Base-by-base conservation (phyloP, 176 grass and related monocot genomes). In the Ensete ventricosum region DNA sequence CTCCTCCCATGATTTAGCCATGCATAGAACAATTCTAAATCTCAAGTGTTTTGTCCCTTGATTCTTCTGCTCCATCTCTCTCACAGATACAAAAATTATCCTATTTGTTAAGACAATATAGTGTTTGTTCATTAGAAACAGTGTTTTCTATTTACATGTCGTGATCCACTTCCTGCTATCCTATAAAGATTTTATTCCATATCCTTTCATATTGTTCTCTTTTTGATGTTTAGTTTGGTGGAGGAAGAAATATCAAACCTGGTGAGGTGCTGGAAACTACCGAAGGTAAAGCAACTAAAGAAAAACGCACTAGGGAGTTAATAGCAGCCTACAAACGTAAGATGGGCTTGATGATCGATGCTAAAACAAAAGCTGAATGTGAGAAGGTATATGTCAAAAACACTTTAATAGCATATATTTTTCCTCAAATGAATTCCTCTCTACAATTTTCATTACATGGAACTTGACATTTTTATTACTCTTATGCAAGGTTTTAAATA, bases 341-440 rank as follows among this genome's bases (percentile, higher is more conserved):
- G 27, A 77, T 74, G 60, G 87, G 84, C 69, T 77, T 78, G 16
- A 79, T 55, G 54, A 9, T 87, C 3, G 82, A 91, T 85, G 68
- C 79, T 80, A 87, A 91, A 76, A 87, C 82, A 80, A 91, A 82
- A 66, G 73, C 68, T 60, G 88, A 83, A 73, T 91, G 88, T 69
- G 79, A 43, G 8, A 17, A 84, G 88, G 88, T 91, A 85, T 76
- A 77, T 75, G 55, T 54, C 48, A 65, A 63, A 78, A 67, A 71
- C 23, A 51, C 2, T 14, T n/a, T 10, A 54, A 8, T 69, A 51
- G n/a, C 55, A 50, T 50, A 14, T 76, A 19, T 49, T 25, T 64
- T n/a, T 10, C 67, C 50, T 50, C 14, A 17, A n/a, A 49, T 19
- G 27, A 19, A 13, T 69, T 69, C 1, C 1, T 43, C 34, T 43